phyloP scores from a whole-genome alignment of 139 green algal genomes.

The Picochlorum sp. region DNA sequence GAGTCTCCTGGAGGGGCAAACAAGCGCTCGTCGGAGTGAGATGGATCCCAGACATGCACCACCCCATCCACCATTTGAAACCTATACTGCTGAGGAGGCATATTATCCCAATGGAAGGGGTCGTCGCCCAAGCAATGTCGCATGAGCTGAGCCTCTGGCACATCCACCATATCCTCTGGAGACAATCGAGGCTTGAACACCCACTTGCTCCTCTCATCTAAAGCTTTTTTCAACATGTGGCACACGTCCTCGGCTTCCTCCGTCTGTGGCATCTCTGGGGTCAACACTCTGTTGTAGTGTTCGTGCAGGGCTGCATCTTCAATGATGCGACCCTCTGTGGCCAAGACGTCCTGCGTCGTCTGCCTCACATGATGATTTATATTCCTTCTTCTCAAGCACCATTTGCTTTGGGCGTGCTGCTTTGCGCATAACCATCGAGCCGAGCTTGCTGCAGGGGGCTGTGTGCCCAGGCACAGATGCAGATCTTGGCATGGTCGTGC shows the following conservation, averaged over 20 bases:
- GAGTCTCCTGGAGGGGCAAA: slow-evolving; percentile 56
- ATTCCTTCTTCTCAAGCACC: too few relatives aligned
- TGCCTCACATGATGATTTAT: background rate
- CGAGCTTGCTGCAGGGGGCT: too few relatives aligned
- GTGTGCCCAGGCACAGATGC: too few relatives aligned
- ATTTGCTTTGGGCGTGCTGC: too few relatives aligned
- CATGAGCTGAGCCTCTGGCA: slow-evolving; percentile 52
- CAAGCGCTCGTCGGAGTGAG: background rate
- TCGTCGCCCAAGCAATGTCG: slow-evolving; percentile 37
- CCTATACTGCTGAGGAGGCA: background rate
- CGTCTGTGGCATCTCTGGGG: slow-evolving; percentile 42
- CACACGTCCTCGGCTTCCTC: slow-evolving; percentile 76
- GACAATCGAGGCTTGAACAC: slow-evolving; percentile 55
- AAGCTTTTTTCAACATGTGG: slow-evolving; percentile 70
- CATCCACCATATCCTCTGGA: slow-evolving; percentile 25
- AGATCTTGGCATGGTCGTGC: too few relatives aligned
- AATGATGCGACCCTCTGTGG: slow-evolving; percentile 36
- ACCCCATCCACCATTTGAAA: slow-evolving; percentile 89
- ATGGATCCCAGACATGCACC: slow-evolving; percentile 55
- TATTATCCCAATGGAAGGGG: slow-evolving; percentile 55
- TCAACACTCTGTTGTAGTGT: slow-evolving; percentile 58
- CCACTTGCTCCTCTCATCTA: slow-evolving; percentile 79
- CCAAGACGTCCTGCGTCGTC: slow-evolving; percentile 25
- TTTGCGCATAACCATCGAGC: too few relatives aligned
- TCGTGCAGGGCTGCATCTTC: slow-evolving; percentile 57